These are phyloP conservation scores for Cladophialophora exuberans DNA, from an alignment of 2,329 filamentous ascomycete species.

Conservation along the genomic window DNA sequence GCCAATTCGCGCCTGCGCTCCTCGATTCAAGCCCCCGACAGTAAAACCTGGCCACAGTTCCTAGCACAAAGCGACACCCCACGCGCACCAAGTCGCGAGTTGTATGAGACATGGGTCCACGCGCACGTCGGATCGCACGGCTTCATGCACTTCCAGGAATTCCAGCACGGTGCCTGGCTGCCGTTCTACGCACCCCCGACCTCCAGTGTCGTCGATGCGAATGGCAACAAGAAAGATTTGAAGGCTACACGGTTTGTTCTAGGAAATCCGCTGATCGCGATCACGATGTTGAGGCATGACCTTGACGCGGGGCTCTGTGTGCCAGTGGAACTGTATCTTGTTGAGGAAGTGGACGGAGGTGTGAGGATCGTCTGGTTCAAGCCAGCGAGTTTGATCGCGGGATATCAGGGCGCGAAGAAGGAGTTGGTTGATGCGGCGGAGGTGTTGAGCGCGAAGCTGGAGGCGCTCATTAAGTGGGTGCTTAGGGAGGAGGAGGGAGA, in stretches of 20 bases:
- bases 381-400: slow-evolving; percentile 16
- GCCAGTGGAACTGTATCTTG: slow-evolving; percentile 22
- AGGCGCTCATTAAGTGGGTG: slow-evolving; percentile 15
- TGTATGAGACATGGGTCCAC: slow-evolving; percentile 6
- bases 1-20: slow-evolving; percentile 19
- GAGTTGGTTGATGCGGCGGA: slow-evolving; percentile 21
- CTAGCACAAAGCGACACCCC: background rate
- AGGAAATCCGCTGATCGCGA: slow-evolving; percentile 23
- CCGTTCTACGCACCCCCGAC: slow-evolving; percentile 11
- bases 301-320: slow-evolving; percentile 21
- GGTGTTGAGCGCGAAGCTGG: slow-evolving; percentile 17
- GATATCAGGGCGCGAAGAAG: slow-evolving; percentile 16
- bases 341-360: slow-evolving; percentile 14
- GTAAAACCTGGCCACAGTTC: background rate
- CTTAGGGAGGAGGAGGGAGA: slow-evolving; percentile 9
- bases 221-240: slow-evolving; percentile 10
- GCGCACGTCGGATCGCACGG: slow-evolving; percentile 14
- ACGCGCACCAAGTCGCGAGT: slow-evolving; percentile 5
- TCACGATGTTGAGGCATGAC: slow-evolving; percentile 23
- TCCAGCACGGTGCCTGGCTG: slow-evolving; percentile 22
- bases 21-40: slow-evolving; percentile 9
- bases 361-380: slow-evolving; percentile 18
- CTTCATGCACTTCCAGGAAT: slow-evolving; percentile 28
- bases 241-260: slow-evolving; percentile 15
- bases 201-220: background rate